Base-by-base conservation (phyloP, 345 rosid species). In the Ceriops zippeliana region DNA sequence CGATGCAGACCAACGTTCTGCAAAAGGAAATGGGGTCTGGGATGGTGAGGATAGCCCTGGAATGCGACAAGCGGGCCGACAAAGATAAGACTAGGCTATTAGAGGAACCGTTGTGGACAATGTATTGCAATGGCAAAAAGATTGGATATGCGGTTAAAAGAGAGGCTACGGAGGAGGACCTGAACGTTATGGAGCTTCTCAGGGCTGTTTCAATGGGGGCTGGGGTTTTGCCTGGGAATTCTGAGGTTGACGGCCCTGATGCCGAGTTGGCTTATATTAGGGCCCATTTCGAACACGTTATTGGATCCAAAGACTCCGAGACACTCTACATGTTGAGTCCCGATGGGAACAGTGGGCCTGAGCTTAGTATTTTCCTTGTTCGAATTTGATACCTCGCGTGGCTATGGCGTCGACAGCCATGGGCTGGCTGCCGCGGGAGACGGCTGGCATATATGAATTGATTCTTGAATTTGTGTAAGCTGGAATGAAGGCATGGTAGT, bases 191-290 rank as follows among this genome's bases (percentile, higher is more conserved):
- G 97, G 96, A 93, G 74, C 63, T 90, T 31, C 81, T 93, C 42
- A 82, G 79, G 80, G 79, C 92, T 0, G 92, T 93, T 20, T 90
- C 97, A 0, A 93, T 90, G 98, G 96, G 98, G 5, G 97, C 92
- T 0, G 97, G 96, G 26, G 96, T 87, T 22, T 62, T 90, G 58
- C 98, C 98, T 0, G 88, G 87, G 62, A 83, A 75, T 42, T 80
- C 89, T 1, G 90, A 86, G n/a, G 46, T 24, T 0, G 98, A 92
- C 31, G 92, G 88, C 8, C 80, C 82, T 0, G 98, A 92, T 47
- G 83, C 83, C 2, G 96, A 90, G 80, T 56, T 90, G 80, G 90
- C 91, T 20, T 90, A 92, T 66, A 85, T 88, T 72, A 77, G 98
- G 56, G 96, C 98, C 60, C 80, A 83, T 76, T 90, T 90, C 6